Base-by-base conservation (phyloP, 768 basidiomycete species). In the Amanita rimosa region DNA sequence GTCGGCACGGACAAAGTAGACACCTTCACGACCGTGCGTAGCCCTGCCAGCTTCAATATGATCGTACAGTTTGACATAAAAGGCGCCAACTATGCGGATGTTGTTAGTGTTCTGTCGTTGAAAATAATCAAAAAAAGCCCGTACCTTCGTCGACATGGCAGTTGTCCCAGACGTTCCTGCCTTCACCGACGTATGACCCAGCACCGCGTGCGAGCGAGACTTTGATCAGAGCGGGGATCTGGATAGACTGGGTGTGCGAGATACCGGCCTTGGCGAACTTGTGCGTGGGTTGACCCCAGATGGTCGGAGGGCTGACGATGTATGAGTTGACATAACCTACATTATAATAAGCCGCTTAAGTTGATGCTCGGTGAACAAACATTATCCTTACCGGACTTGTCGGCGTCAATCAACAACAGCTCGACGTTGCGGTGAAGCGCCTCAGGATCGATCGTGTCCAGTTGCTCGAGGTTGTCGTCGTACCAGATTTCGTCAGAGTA, bases 131-230 rank as follows among this genome's bases (percentile, higher is more conserved):
- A 7, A 21, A 7, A 33, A 29, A n/a, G 9, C 4, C 19, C 50
- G 4, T 3, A 78, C 78, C 54, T 36, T 82, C 79, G 34, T 75
- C 62, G 33, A 79, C 67, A 52, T 77, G 58, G 4, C 81, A 74
- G 51, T 78, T 64, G 0, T 73, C 70, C 81, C 79, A 85, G 6
- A 77, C 40, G 46, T 82, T 79, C 55, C 67, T 62, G 1, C 83
- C 83, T 38, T 67, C 55, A 0, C 82, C 80, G 3, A 84, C 64
- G 55, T 78, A 62, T 9, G 77, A 79, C 0, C 68, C 79, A 26
- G 72, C 68, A 0, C 68, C 69, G 33, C 81, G 67, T 51, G 57
- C 62, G 35, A 81, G 55, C 17, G 70, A 58, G 0, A 70, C 71
- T 10, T 62, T 59, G 48, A 82, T 70, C 3, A 78, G 56, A 1